phyloP scores from a whole-genome alignment of 1,284 basidiomycete genomes.

The Kalmanozyma brasiliensis region DNA sequence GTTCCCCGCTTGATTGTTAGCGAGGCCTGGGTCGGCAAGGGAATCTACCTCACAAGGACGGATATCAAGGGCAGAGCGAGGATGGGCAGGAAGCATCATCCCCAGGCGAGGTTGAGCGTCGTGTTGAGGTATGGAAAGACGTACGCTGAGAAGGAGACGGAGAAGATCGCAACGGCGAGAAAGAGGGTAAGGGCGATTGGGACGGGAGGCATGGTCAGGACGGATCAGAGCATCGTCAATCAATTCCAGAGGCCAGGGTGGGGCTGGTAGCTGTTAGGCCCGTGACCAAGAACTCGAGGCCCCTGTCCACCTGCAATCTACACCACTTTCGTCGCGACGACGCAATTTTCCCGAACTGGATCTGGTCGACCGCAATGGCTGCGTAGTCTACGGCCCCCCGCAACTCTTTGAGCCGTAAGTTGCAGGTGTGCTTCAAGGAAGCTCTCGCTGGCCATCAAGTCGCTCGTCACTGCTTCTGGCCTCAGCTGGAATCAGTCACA shows the following conservation, averaged over 20 bases:
- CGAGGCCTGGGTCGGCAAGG: slow-evolving; percentile 94
- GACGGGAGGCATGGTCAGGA: slow-evolving; percentile 67
- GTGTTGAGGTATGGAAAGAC: slow-evolving; percentile 86
- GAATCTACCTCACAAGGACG: slow-evolving; percentile 76
- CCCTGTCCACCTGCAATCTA: too few species aligned
- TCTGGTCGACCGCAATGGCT: not conserved
- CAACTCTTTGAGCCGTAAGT: not conserved
- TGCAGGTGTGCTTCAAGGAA: slow-evolving; percentile 3
- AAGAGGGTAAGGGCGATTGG: slow-evolving; percentile 82
- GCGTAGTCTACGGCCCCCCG: not conserved
- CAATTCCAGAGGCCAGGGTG: slow-evolving; percentile 63
- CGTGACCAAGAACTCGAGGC: not conserved
- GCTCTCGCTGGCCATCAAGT: too few species aligned
- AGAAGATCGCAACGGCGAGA: slow-evolving; percentile 76
- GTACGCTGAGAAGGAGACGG: slow-evolving; percentile 76
- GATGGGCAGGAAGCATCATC: slow-evolving; percentile 81
- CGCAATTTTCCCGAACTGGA: slow-evolving; percentile 15
- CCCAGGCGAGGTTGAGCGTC: slow-evolving; percentile 81
- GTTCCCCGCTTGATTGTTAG: slow-evolving; percentile 82
- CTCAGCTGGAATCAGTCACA: too few species aligned
- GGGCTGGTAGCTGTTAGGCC: slow-evolving; percentile 49
- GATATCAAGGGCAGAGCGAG: slow-evolving; percentile 88
- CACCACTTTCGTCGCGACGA: too few species aligned
- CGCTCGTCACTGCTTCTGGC: not conserved
- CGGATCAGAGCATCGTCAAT: slow-evolving; percentile 55